Base-by-base conservation (phyloP, 371 early-diverging fungal genomes). In the Sanchytrium tribonematis region DNA sequence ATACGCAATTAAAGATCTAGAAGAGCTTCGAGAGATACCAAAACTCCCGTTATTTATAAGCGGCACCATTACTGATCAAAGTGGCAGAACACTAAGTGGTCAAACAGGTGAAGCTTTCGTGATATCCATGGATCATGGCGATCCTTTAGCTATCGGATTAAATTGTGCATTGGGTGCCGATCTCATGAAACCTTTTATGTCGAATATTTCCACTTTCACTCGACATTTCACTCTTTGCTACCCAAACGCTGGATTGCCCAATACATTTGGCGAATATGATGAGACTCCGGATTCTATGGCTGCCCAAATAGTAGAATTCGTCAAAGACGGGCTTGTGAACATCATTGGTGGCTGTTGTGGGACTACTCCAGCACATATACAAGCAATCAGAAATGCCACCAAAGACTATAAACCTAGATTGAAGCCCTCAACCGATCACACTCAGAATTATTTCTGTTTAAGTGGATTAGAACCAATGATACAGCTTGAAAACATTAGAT, bases 291-390 rank as follows among this genome's bases (percentile, higher is more conserved):
- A 79, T 67, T 80, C 77, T 29, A 93, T 92, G 93, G 89, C 90
- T 0, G 79, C 77, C 31, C 81, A 86, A 68, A 86, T 93, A 29
- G 81, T 80, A 30, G 84, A 82, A 17, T 93, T 92, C 80, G 92
- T 92, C 28, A 79, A 84, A 70, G 88, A 88, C 66, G 92, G 92
- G 22, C 80, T 93, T 27, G 80, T 93, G 29, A 92, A 91, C 71
- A 90, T 93, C 77, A 81, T 93, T 28, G 93, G 93, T 71, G 93
- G 93, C 31, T 93, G 93, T 82, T 93, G 93, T 76, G 93, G 93
- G 75, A 90, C 93, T 28, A 91, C 93, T 1, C 93, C 93, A 0
- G 87, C 78, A 29, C 93, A 93, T 74, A 92, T 93, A 73, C 84
- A 86, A 75, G 93, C 92, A 30, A 83, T 93, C 32, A 83, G 81